Base-by-base conservation (phyloP, 2,329 filamentous ascomycete species). In the Colletotrichum paranaense region DNA sequence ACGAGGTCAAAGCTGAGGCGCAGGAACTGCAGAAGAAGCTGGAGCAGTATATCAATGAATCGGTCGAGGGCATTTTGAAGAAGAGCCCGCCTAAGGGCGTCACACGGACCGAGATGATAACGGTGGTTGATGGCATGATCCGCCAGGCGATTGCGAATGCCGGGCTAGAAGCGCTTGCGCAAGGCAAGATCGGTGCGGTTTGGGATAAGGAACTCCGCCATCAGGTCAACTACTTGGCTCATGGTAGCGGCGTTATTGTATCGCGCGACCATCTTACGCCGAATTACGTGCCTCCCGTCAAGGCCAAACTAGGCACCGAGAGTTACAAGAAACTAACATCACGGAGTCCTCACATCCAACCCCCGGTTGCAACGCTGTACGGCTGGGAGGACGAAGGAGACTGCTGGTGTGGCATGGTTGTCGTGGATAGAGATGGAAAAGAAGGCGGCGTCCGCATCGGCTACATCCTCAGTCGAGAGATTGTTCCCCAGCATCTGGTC, bases 301-400 rank as follows among this genome's bases (percentile, higher is more conserved):
- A 76, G 77, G 70, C 70, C 76, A 71, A 65, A 49, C 12, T 76
- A 74, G 75, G 30, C 76, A 56, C 57, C 26, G 1, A 58, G 24
- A 1, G 8, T n/a, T 46, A 32, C 16, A 9, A 24, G 49, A 14
- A 9, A 6, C 2, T 6, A 5, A 63, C 56, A 3, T 14, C 24
- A 7, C 28, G 22, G 22, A 11, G 11, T 12, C 42, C n/a, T 19
- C 5, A 24, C 12, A 38, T 24, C 19, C 3, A 7, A 35, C 6
- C 49, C 8, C 24, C 26, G 8, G 38, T n/a, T 22, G 62, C 62
- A 6, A 94, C 93, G 1, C 86, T 98, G 2, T 80, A 83, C 1
- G 83, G 86, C 4, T 98, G 95, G 95, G 86, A 91, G 11, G 94
- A 97, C 62, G 88, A 92, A 42, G 94, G 93, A 24, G 94, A 98